phyloP scores from a whole-genome alignment of 164 flowering plant genomes.

The Akebia trifoliata region DNA sequence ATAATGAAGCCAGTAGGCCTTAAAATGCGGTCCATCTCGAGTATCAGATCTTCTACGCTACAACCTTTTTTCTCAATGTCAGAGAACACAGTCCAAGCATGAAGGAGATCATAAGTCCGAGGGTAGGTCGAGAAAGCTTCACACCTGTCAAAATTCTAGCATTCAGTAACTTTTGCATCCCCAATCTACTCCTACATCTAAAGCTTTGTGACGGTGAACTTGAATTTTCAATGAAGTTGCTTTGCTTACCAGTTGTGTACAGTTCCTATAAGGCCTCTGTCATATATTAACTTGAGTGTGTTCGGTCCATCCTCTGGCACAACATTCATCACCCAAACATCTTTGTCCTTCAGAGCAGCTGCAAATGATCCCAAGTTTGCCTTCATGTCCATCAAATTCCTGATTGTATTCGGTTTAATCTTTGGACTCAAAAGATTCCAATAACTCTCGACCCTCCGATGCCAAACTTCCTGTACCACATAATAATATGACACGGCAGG shows the following conservation, averaged over 20 bases:
- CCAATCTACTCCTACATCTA: too few species aligned
- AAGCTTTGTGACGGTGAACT: too few species aligned
- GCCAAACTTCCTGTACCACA: conserved; percentile 64
- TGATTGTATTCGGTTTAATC: conserved; percentile 42
- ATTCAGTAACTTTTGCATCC: too few species aligned
- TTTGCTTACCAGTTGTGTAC: conserved; percentile 63
- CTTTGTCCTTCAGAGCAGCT: conserved; percentile 65
- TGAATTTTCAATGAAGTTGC: background rate
- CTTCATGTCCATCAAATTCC: conserved; percentile 90
- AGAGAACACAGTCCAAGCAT: conserved; percentile 71
- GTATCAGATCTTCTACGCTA: conserved; percentile 61
- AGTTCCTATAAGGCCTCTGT: conserved; percentile 77
- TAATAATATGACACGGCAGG: background rate
- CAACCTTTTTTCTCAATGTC: conserved; percentile 73
- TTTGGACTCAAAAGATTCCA: conserved; percentile 60
- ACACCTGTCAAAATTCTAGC: conserved; percentile 47
- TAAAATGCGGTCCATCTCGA: conserved; percentile 79
- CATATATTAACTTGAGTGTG: conserved; percentile 72
- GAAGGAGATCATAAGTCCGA: conserved; percentile 77
- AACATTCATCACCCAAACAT: conserved; percentile 93
- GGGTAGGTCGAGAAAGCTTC: conserved; percentile 87
- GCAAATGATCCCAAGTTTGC: conserved; percentile 86
- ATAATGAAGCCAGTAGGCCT: conserved; percentile 80
- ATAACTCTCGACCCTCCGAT: conserved; percentile 54
- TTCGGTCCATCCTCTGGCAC: conserved; percentile 82